phyloP scores from a whole-genome alignment of 1,284 basidiomycete genomes.

The Ceratobasidium papillatum region DNA sequence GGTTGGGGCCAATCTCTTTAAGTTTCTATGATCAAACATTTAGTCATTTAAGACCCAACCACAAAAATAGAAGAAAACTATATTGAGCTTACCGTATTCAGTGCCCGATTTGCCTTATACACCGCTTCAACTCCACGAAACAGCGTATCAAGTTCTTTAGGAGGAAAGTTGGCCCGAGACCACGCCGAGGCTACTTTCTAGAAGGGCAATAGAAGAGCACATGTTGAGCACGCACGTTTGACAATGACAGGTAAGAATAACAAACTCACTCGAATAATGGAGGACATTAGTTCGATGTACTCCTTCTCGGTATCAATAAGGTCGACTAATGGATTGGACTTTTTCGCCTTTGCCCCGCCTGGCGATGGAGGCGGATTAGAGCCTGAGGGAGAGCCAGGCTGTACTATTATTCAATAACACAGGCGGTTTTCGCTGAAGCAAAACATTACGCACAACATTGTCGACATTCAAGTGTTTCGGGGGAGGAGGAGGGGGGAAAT shows the following conservation, averaged over 20 bases:
- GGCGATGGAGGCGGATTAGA: slow-evolving; percentile 34
- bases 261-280: slow-evolving; percentile 85
- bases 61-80: background rate
- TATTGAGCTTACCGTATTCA: slow-evolving; percentile 71
- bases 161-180: slow-evolving; percentile 94
- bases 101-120: slow-evolving; percentile 87
- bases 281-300: slow-evolving; percentile 92
- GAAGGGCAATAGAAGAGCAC: slow-evolving; percentile 12
- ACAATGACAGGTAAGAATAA: slow-evolving; percentile 34
- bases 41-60: slow-evolving; percentile 39
- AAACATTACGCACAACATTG: background rate
- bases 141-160: slow-evolving; percentile 90
- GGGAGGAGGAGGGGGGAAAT: slow-evolving; percentile 52
- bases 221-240: slow-evolving; percentile 45
- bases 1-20: slow-evolving; percentile 92
- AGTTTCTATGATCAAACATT: slow-evolving; percentile 69
- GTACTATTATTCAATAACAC: background rate
- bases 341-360: slow-evolving; percentile 13
- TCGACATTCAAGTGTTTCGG: slow-evolving; percentile 40
- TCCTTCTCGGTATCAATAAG: slow-evolving; percentile 92
- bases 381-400: slow-evolving; percentile 9
- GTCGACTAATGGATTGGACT: slow-evolving; percentile 83
- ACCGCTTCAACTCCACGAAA: slow-evolving; percentile 92
- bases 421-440: background rate
- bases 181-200: slow-evolving; percentile 97